A percentile compares a stretch with the other conserved stretches of the same genome.
Evolutionary conservation across 106 monocot genomes (phyloP).

Genomic region (Posidonia australis): DNA sequence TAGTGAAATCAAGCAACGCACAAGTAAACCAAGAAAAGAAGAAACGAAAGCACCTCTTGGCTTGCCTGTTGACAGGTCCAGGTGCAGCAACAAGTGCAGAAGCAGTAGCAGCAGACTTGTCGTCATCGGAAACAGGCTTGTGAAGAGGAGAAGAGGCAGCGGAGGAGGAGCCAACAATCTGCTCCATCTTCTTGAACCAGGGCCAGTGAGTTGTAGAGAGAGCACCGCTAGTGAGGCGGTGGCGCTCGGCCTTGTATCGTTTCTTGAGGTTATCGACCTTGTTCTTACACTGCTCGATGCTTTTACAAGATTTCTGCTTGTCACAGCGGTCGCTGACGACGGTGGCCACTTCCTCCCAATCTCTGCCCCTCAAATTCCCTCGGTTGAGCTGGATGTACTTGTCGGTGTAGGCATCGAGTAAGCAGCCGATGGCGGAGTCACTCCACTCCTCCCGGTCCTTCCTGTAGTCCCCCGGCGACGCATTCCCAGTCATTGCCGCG

Average conservation of each 20-base stretch:
- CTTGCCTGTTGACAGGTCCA: slow-evolving; percentile 10
- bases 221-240: slow-evolving; percentile 46
- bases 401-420: slow-evolving; percentile 88
- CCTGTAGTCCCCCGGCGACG: slow-evolving; percentile 55
- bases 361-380: slow-evolving; percentile 87
- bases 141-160: slow-evolving; percentile 28
- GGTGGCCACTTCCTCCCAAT: slow-evolving; percentile 95
- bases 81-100: slow-evolving; percentile 1
- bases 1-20: too few species aligned
- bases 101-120: slow-evolving; percentile 27
- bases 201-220: slow-evolving; percentile 76
- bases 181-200: slow-evolving; percentile 95
- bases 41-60: slow-evolving; percentile 17
- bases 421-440: slow-evolving; percentile 74
- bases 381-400: slow-evolving; percentile 85
- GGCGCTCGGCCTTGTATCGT: slow-evolving; percentile 94
- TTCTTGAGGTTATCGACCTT: slow-evolving; percentile 98
- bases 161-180: slow-evolving; percentile 65
- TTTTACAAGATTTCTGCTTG: slow-evolving; percentile 73
- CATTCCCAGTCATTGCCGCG: slow-evolving; percentile 7
- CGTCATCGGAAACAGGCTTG: slow-evolving; percentile 38
- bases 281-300: slow-evolving; percentile 98
- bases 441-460: slow-evolving; percentile 99
- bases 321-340: slow-evolving; percentile 66
- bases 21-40: too few species aligned